Conservation (phyloP, 2,329 filamentous ascomycete species). For the Colletotrichum musicola region DNA sequence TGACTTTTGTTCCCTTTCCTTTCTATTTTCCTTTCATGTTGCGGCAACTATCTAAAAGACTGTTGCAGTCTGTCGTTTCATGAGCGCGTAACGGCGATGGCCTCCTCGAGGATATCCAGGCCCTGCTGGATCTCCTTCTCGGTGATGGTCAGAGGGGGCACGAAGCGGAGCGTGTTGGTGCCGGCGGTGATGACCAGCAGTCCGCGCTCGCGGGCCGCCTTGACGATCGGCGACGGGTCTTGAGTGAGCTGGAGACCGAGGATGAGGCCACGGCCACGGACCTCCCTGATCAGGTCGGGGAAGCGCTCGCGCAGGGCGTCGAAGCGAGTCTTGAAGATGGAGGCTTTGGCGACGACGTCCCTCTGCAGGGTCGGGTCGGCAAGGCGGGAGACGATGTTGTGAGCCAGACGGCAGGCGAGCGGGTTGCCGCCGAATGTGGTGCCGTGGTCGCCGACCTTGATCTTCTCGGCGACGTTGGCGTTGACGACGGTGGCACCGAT, state of each 20-base stretch:
- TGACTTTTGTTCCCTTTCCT: neutral
- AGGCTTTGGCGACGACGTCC: slow-evolving; percentile 75
- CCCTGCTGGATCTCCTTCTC: slow-evolving; percentile 85
- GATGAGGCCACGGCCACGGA: slow-evolving; percentile 87
- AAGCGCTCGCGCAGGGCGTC: slow-evolving; percentile 60
- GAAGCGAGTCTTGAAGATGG: slow-evolving; percentile 63
- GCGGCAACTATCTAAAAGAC: no score
- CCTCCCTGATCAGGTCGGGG: slow-evolving; percentile 80
- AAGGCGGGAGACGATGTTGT: slow-evolving; percentile 85
- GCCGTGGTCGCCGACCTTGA: slow-evolving; percentile 82
- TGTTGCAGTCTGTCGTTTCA: neutral
- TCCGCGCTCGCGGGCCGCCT: slow-evolving; percentile 87
- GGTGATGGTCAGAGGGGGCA: slow-evolving; percentile 86
- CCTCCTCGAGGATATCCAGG: slow-evolving; percentile 79
- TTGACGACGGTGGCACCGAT: slow-evolving; percentile 78
- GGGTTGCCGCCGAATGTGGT: slow-evolving; percentile 97
- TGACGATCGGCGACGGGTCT: slow-evolving; percentile 81
- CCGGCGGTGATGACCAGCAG: slow-evolving; percentile 93
- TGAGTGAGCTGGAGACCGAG: slow-evolving; percentile 85
- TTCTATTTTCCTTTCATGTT: no score
- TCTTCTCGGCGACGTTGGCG: slow-evolving; percentile 55
- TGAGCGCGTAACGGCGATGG: slow-evolving; percentile 62
- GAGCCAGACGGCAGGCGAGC: slow-evolving; percentile 84
- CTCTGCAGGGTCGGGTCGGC: slow-evolving; percentile 77
- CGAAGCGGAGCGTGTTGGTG: slow-evolving; percentile 91